Conservation (phyloP, 345 rosid species). For the Leavenworthia alabamica region DNA sequence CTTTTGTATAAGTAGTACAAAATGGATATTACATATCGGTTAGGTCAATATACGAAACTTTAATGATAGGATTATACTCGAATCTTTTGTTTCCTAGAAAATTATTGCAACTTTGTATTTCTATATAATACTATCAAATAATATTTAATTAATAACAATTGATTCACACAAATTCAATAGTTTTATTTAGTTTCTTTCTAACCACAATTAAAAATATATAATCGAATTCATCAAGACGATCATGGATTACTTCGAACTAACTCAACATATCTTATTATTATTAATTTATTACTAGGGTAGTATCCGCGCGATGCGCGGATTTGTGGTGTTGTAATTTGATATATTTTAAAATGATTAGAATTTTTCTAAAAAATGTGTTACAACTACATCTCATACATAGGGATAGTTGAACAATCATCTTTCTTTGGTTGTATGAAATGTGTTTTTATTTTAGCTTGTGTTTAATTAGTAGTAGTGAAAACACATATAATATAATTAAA, state of each 20-base stretch:
- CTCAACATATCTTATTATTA: too few relatives aligned
- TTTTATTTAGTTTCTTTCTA: not conserved
- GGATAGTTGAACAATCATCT: too few relatives aligned
- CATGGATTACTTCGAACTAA: not conserved
- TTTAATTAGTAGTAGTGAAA: too few relatives aligned
- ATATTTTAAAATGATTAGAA: too few relatives aligned
- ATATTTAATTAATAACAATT: not conserved
- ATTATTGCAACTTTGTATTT: not conserved
- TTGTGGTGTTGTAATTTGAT: too few relatives aligned
- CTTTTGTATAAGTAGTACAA: not conserved
- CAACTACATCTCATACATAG: too few relatives aligned
- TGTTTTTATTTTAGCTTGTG: too few relatives aligned
- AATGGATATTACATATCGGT: not conserved
- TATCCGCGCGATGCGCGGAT: too few relatives aligned
- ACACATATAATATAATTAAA: too few relatives aligned
- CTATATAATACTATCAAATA: not conserved
- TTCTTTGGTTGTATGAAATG: too few relatives aligned
- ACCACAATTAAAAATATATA: not conserved
- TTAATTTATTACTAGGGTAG: too few relatives aligned
- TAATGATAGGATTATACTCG: conserved; percentile 5
- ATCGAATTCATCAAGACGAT: not conserved
- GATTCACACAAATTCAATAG: not conserved
- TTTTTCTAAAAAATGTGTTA: too few relatives aligned
- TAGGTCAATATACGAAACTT: conserved; percentile 5
- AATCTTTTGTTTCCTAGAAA: conserved; percentile 5